These are phyloP conservation scores for Dryas drummondii DNA, from an alignment of 306 rosid species.

Conservation along the genomic window DNA sequence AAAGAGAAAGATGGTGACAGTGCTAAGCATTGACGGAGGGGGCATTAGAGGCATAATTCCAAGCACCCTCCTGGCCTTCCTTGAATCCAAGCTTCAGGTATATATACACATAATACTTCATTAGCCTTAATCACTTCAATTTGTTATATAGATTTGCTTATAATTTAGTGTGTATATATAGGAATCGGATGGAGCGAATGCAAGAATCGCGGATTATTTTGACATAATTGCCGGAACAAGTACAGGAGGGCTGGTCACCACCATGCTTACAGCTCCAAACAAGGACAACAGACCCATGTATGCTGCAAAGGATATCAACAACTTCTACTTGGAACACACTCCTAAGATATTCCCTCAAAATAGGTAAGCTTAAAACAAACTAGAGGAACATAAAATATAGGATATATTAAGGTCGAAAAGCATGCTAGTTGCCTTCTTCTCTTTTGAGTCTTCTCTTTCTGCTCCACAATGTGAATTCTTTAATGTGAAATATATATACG, in stretches of 20 bases:
- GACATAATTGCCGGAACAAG: slow-evolving; percentile 47
- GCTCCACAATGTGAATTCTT: no score
- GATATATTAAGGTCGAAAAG: no score
- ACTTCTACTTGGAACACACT: slow-evolving; percentile 20
- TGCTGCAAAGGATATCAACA: slow-evolving; percentile 27
- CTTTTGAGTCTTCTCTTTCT: no score
- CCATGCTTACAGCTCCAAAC: slow-evolving; percentile 44
- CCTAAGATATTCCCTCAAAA: slow-evolving; percentile 29
- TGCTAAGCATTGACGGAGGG: slow-evolving; percentile 45
- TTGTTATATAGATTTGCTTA: background rate
- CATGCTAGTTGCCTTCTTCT: no score
- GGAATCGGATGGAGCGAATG: slow-evolving; percentile 38
- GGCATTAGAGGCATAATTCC: slow-evolving; percentile 45
- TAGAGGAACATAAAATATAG: no score
- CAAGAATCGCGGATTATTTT: slow-evolving; percentile 40
- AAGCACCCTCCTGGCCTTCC: slow-evolving; percentile 27
- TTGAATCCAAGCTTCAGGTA: slow-evolving; percentile 47
- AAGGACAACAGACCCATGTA: slow-evolving; percentile 29
- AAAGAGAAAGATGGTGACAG: slow-evolving; percentile 27
- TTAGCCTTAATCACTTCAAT: background rate
- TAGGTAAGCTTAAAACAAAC: slow-evolving; percentile 6
- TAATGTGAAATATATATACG: no score
- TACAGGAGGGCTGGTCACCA: slow-evolving; percentile 38
- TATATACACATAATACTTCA: background rate
- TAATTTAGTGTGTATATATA: background rate